Evolutionary conservation across 2,329 filamentous ascomycete species (phyloP).

Genomic region (Neonectria hederae): DNA sequence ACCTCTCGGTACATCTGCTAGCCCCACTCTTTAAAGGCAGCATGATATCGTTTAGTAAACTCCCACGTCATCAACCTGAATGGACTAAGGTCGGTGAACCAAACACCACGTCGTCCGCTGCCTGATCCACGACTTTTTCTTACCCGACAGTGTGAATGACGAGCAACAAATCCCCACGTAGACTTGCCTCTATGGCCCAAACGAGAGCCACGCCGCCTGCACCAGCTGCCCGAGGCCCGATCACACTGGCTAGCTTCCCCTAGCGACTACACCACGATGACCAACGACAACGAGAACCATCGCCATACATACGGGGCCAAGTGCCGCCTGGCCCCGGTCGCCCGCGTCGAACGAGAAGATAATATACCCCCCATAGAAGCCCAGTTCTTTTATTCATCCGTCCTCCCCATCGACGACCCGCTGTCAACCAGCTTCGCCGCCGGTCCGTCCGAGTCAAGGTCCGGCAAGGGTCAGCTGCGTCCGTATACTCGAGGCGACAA

Average conservation of each 20-base stretch:
- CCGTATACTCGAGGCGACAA: constrained; percentile 86
- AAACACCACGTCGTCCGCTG: constrained; percentile 9
- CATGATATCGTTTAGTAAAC: constrained; percentile 14
- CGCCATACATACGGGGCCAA: constrained; percentile 68
- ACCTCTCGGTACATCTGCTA: background rate
- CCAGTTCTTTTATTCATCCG: constrained; percentile 88
- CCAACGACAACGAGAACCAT: constrained; percentile 20
- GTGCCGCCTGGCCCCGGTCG: constrained; percentile 64
- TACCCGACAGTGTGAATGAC: constrained; percentile 11
- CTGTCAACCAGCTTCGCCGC: constrained; percentile 72
- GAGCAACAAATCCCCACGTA: constrained; percentile 10
- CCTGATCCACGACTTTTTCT: constrained; percentile 7
- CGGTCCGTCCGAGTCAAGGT: constrained; percentile 59
- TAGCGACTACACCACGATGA: constrained; percentile 32
- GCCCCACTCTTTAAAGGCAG: constrained; percentile 19
- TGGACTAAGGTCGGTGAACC: constrained; percentile 22
- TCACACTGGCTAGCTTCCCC: constrained; percentile 20
- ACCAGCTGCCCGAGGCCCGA: constrained; percentile 29
- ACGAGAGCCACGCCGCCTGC: constrained; percentile 25
- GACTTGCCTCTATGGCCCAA: constrained; percentile 32
- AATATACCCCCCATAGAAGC: constrained; percentile 69
- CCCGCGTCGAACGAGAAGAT: constrained; percentile 51
- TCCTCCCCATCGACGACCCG: constrained; percentile 86
- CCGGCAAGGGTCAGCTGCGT: constrained; percentile 70
- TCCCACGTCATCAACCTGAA: constrained; percentile 23